Base-by-base conservation (phyloP, 148 eudicot genomes). In the Persicaria maculosa region DNA sequence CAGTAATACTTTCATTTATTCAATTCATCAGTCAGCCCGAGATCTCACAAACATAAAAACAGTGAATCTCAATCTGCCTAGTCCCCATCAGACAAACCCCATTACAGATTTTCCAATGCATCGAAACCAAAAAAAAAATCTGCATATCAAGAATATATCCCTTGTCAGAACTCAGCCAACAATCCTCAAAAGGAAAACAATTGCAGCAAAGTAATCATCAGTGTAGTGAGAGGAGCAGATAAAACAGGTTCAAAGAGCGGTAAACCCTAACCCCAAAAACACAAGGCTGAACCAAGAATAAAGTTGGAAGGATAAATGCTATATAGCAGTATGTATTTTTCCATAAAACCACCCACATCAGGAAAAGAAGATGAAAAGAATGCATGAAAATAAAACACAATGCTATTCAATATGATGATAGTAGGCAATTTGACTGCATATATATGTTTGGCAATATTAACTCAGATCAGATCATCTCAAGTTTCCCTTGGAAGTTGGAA, bases 61-160 rank as follows among this genome's bases (percentile, higher is more conserved):
- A 79, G 83, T 45, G 78, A 75, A 86, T 74, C 91, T 71, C 90
- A 84, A 82, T 73, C 72, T 77, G 81, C 82, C 73, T 78, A 79
- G 83, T 65, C 47, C 70, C 47, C 70, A 65, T 65, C 46, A 36
- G 15, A 15, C 19, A 47, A 65, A 65, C 45, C 19, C 70, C 70
- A 6, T 12, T 4, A 12, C 40, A 36, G 70, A 65, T 65, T 65
- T 40, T 65, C 70, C 70, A 40, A 65, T 40, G 70, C 46, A 65
- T 40, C 4, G 1, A 40, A 65, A 65, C 47, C 19, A 5, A 2
- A 43, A 65, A 31, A 31, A 65, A 43, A 15, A 65, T 40, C 70
- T 65, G 70, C 70, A 65, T 65, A 43, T 15, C 20, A 40, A 14
- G 46, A 12, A 65, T 9, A 58, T 43, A 62, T 15, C 70, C 45